Evolutionary conservation across 1,284 basidiomycete genomes (phyloP), one percentile per base, ranked within the genome.

Genomic region (Blastosporella zonata): DNA sequence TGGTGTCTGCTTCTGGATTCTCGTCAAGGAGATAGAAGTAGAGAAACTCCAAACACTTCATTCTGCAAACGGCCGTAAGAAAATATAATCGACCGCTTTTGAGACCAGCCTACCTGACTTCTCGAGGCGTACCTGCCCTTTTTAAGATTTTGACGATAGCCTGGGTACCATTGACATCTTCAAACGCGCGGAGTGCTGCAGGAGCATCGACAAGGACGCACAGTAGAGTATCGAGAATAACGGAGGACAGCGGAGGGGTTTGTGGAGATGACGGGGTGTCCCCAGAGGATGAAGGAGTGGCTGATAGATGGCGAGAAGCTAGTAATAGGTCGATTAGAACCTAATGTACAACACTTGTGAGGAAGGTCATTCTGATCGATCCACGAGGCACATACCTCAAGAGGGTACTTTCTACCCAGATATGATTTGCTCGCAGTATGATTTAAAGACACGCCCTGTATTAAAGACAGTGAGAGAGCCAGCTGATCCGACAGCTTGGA

Each of bases 11-110:
- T 41, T 48, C 55, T 15, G 55, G 61, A 0, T 75, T 75, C 64
- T 95, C 92, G 52, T 93, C 92, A 44, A 93, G 72, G 3, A 96
- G 75, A 64, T 95, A 96, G 63, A 93, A 95, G 65, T 94, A 94
- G 3, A 96, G 69, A 59, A 95, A 93, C 62, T 95, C 93, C 20
- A 95, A 75, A 56, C 90, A 93, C 70, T 95, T 94, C 87, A 95
- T 94, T 58, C 92, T 94, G 49, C 31, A 36, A 43, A 35, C 8
- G 41, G 31, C 6, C 4, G 20, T 40, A 53, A 44, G 46, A 38
- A 36, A 25, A 22, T 39, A 49, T 22, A 53, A 44, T 25, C 34
- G 23, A 27, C 15, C 18, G 34, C 35, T 43, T 12, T 41, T 18
- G 31, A 20, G 13, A 8, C 6, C 15, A 12, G 70, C 82, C 52